phyloP scores from a whole-genome alignment of 2,329 filamentous ascomycete genomes.

The Colletotrichum costaricense region DNA sequence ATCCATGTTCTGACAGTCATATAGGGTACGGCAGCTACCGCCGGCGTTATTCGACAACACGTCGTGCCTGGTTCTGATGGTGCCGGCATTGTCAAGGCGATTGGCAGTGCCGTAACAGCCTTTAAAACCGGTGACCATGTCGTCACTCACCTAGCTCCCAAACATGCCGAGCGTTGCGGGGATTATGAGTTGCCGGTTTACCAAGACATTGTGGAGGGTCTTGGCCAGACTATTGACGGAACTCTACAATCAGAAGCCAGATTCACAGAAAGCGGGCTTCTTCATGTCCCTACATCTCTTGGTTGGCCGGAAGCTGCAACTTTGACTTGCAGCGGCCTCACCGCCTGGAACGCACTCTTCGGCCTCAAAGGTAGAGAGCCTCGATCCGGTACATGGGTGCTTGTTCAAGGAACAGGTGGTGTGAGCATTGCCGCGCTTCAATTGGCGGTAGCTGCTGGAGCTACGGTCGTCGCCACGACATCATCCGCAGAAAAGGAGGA shows the following conservation, averaged over 20 bases:
- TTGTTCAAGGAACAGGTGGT: slow-evolving; percentile 54
- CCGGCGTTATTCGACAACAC: slow-evolving; percentile 40
- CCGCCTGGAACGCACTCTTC: slow-evolving; percentile 64
- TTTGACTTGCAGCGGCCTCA: slow-evolving; percentile 60
- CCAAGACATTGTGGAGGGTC: slow-evolving; percentile 36
- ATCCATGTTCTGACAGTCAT: slow-evolving; percentile 28
- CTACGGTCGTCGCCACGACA: slow-evolving; percentile 68
- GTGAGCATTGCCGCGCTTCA: slow-evolving; percentile 51
- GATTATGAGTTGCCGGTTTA: slow-evolving; percentile 7
- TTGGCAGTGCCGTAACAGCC: slow-evolving; percentile 61
- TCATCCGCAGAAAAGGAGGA: slow-evolving; percentile 65
- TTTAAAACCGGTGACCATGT: slow-evolving; percentile 67
- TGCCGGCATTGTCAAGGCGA: slow-evolving; percentile 56
- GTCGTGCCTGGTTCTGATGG: slow-evolving; percentile 52
- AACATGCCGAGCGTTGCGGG: slow-evolving; percentile 25
- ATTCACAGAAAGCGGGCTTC: slow-evolving; percentile 68
- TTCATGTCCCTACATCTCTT: slow-evolving; percentile 60
- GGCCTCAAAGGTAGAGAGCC: slow-evolving; percentile 55
- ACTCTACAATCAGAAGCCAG: slow-evolving; percentile 67
- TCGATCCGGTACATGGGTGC: slow-evolving; percentile 46
- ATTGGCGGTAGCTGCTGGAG: slow-evolving; percentile 60
- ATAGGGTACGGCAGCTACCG: slow-evolving; percentile 30
- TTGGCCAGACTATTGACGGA: slow-evolving; percentile 57
- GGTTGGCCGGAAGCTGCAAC: slow-evolving; percentile 52
- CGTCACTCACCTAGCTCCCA: slow-evolving; percentile 56